Percentiles rank a stretch among this genome's conserved stretches.
phyloP scores from a whole-genome alignment of 176 grass and related monocot species.

The Stipa capillata region DNA sequence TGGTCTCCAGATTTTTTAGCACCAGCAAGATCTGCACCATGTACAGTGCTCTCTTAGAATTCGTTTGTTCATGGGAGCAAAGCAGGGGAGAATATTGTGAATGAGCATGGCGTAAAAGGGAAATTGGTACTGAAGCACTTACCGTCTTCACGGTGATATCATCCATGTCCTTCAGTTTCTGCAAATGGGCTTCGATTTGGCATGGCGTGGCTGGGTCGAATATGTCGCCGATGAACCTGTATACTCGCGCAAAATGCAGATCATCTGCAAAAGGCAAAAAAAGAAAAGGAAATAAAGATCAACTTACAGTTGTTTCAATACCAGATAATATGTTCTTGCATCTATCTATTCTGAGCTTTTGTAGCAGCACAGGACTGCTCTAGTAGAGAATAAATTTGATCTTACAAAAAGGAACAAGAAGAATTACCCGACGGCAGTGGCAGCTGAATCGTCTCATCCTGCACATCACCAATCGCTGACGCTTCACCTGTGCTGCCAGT shows the following conservation, averaged over 20 bases:
- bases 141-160: conserved; percentile 46
- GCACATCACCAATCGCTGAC: not conserved
- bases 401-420: not conserved
- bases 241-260: conserved; percentile 60
- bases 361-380: no score
- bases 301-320: not conserved
- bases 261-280: conserved; percentile 23
- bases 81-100: not conserved
- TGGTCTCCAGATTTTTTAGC: conserved; percentile 57
- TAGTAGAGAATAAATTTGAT: not conserved
- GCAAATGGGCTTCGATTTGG: conserved; percentile 24
- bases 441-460: conserved; percentile 27
- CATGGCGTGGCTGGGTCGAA: conserved; percentile 56
- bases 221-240: conserved; percentile 78
- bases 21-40: conserved; percentile 56
- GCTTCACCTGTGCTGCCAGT: not conserved
- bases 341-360: no score
- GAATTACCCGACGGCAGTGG: conserved; percentile 21
- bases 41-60: not conserved
- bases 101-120: not conserved
- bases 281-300: not conserved
- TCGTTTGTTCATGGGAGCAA: not conserved
- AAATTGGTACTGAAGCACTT: not conserved
- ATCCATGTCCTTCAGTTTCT: conserved; percentile 50
- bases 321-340: no score